Conservation (phyloP, 768 basidiomycete species). For the Lenzites betulinus region DNA sequence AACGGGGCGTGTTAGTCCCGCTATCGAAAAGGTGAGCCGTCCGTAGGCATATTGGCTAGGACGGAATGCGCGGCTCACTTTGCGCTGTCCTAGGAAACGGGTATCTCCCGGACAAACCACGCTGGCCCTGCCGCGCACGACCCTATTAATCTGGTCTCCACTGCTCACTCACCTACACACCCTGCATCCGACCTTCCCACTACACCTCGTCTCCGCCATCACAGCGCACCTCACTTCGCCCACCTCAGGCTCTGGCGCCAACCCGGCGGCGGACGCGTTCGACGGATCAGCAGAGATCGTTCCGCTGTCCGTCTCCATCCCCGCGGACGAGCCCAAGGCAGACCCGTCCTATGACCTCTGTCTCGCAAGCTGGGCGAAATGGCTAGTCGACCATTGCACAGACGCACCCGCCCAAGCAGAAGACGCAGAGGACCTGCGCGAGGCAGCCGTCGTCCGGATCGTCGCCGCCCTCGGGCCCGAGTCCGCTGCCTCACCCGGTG, state of each 20-base stretch:
- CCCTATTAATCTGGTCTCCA: slow-evolving; percentile 64
- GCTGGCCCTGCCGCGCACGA: slow-evolving; percentile 53
- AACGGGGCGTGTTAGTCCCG: slow-evolving; percentile 78
- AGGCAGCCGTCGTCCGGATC: slow-evolving; percentile 46
- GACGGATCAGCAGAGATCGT: slow-evolving; percentile 5
- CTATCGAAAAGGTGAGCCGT: slow-evolving; percentile 80
- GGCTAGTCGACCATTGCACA: slow-evolving; percentile 47
- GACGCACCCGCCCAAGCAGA: slow-evolving; percentile 36
- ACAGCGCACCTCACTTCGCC: slow-evolving; percentile 34
- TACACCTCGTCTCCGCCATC: slow-evolving; percentile 50
- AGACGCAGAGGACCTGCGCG: slow-evolving; percentile 44
- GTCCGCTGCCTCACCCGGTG: slow-evolving; percentile 19
- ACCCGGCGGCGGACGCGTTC: too few species aligned
- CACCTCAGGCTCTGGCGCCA: too few species aligned
- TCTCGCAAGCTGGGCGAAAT: slow-evolving; percentile 70
- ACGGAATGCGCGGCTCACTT: too few species aligned
- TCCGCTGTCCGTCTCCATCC: slow-evolving; percentile 8
- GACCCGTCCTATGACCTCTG: slow-evolving; percentile 56
- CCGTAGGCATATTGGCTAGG: too few species aligned
- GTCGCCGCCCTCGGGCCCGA: slow-evolving; percentile 50
- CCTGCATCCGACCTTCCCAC: slow-evolving; percentile 57
- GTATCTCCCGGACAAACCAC: slow-evolving; percentile 29
- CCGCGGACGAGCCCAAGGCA: slow-evolving; percentile 22
- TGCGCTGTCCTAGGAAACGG: slow-evolving; percentile 3
- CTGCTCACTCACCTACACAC: slow-evolving; percentile 58